phyloP scores from a whole-genome alignment of 331 rosid genomes.

The Erythrophleum ivorense region DNA sequence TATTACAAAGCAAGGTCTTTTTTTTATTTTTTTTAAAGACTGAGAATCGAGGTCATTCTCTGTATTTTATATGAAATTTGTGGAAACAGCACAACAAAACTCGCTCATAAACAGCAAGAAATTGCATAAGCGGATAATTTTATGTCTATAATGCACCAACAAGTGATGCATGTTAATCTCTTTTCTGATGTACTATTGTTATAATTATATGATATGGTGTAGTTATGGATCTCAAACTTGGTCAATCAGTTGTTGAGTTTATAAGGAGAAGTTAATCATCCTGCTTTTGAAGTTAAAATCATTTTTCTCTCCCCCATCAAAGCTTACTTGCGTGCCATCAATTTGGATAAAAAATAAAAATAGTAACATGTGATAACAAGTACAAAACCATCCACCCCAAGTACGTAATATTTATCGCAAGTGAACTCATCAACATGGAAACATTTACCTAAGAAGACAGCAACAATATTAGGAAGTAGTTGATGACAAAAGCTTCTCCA shows the following conservation, averaged over 20 bases:
- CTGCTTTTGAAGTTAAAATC: background rate
- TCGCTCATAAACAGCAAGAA: no score
- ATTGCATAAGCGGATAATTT: background rate
- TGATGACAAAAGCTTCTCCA: background rate
- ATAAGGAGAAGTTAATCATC: background rate
- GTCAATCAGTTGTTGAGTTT: background rate
- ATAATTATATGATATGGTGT: no score
- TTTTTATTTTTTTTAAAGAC: no score
- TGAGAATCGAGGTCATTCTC: no score
- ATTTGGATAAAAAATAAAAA: no score
- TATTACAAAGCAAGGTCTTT: no score
- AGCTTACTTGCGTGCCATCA: background rate
- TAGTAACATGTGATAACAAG: background rate
- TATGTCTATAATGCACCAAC: background rate
- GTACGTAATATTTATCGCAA: no score
- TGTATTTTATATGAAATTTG: no score
- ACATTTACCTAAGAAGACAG: background rate
- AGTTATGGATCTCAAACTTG: no score
- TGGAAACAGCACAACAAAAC: no score
- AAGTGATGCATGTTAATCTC: background rate
- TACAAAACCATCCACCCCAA: background rate
- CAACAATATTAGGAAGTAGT: conserved; percentile 6
- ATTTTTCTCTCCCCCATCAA: background rate
- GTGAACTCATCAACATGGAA: background rate
- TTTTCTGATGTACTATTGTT: no score